Evolutionary conservation across 2,329 filamentous ascomycete species (phyloP).

Genomic region (Fusarium chuoi): DNA sequence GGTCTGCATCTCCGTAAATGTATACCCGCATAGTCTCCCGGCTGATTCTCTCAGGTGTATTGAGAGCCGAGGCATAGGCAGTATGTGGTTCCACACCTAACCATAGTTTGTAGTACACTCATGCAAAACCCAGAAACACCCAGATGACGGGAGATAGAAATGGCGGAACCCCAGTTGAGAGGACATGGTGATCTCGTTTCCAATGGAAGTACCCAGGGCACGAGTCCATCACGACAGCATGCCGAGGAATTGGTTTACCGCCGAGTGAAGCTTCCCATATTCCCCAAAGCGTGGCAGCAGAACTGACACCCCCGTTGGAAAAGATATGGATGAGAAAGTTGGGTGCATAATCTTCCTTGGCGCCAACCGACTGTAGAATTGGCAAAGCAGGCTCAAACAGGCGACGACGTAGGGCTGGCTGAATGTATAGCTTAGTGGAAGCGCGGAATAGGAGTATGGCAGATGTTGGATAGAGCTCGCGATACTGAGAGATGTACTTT

Average conservation of each 20-base stretch:
- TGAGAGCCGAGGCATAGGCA: constrained; percentile 52
- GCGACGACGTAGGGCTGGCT: constrained; percentile 44
- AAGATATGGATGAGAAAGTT: constrained; percentile 61
- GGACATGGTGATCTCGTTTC: constrained; percentile 52
- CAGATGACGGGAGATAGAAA: constrained; percentile 50
- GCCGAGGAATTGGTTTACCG: constrained; percentile 50
- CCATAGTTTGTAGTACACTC: constrained; percentile 46
- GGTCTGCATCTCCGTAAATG: constrained; percentile 61
- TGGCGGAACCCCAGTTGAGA: constrained; percentile 50
- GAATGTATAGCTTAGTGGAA: constrained; percentile 51
- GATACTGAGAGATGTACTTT: constrained; percentile 62
- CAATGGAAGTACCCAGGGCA: constrained; percentile 59
- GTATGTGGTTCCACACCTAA: constrained; percentile 46
- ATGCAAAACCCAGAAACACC: constrained; percentile 47
- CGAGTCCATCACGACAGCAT: constrained; percentile 60
- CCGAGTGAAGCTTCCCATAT: constrained; percentile 32
- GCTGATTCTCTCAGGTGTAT: constrained; percentile 46
- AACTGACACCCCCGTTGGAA: constrained; percentile 63
- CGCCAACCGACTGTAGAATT: constrained; percentile 47
- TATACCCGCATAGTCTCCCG: constrained; percentile 60
- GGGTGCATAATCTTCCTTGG: constrained; percentile 38
- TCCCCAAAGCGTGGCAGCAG: constrained; percentile 50
- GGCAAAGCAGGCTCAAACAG: constrained; percentile 54
- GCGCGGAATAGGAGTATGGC: constrained; percentile 60
- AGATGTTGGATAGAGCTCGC: constrained; percentile 56